Percentiles rank a stretch among this genome's conserved stretches.
Evolutionary conservation across 148 eudicot genomes (phyloP).

Genomic region (Camellia granthamiana): DNA sequence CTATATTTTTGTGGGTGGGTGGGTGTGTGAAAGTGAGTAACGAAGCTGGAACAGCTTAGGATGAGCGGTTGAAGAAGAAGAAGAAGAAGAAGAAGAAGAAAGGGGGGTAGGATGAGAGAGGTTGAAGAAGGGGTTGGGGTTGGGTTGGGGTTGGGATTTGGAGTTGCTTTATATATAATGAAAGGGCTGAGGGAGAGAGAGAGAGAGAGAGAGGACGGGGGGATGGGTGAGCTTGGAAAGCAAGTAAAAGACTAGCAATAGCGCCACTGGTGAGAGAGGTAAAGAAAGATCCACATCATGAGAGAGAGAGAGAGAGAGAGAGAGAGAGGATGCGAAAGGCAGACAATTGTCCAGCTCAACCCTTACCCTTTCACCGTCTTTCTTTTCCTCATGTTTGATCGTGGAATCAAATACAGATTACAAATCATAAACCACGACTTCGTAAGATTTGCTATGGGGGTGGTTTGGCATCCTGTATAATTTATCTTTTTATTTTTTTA

Average conservation of each 20-base stretch:
- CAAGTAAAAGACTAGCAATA: conserved; percentile 21
- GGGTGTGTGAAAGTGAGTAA: neutral
- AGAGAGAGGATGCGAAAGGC: no score
- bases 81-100: no score
- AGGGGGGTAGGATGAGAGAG: no score
- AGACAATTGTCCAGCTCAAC: neutral
- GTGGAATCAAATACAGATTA: no score
- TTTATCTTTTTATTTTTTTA: no score
- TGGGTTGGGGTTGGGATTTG: neutral
- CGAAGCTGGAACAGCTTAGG: no score
- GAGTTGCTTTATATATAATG: neutral
- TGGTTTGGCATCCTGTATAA: no score
- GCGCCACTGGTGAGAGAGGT: conserved; percentile 33
- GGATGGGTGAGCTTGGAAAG: conserved; percentile 35
- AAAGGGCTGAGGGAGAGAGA: neutral
- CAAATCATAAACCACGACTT: no score
- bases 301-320: neutral
- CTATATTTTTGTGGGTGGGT: neutral
- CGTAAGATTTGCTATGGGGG: no score
- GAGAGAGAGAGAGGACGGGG: neutral
- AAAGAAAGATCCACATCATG: conserved; percentile 10
- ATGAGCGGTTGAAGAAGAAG: no score
- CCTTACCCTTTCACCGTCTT: conserved; percentile 7
- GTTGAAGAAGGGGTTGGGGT: neutral
- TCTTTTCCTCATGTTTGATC: conserved; percentile 7